Evolutionary conservation across 1,284 basidiomycete species (phyloP).

Genomic region (Apiotrichum sp.): DNA sequence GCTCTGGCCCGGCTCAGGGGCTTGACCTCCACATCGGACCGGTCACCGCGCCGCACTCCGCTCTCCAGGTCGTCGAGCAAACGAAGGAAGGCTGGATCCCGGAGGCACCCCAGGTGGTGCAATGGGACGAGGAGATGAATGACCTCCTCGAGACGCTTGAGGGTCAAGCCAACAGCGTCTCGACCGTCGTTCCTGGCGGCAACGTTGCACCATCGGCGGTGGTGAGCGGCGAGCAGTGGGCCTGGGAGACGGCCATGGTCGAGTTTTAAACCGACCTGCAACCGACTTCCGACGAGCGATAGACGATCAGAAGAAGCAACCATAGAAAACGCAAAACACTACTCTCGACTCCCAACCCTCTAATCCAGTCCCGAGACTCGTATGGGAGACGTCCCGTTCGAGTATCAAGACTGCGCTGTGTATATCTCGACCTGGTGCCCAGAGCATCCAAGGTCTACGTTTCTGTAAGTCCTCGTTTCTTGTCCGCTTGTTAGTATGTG

Average conservation of each 20-base stretch:
- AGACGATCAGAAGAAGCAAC: slow-evolving; percentile 4
- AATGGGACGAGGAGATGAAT: slow-evolving; percentile 25
- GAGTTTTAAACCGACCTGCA: slow-evolving; percentile 5
- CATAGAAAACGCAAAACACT: slow-evolving; percentile 5
- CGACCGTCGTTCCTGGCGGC: slow-evolving; percentile 8
- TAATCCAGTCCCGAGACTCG: slow-evolving; percentile 1
- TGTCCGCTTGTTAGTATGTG: background rate
- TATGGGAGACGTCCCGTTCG: background rate
- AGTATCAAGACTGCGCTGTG: slow-evolving; percentile 1
- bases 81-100: slow-evolving; percentile 16
- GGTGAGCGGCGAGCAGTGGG: slow-evolving; percentile 14
- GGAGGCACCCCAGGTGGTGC: slow-evolving; percentile 16
- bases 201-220: slow-evolving; percentile 3
- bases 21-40: slow-evolving; percentile 21
- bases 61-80: slow-evolving; percentile 8
- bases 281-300: background rate
- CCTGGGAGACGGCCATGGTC: slow-evolving; percentile 19
- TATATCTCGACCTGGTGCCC: slow-evolving; percentile 3
- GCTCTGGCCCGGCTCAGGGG: slow-evolving; percentile 36
- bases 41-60: slow-evolving; percentile 6
- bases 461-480: slow-evolving; percentile 9
- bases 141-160: slow-evolving; percentile 23
- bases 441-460: too few species aligned
- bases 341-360: background rate
- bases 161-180: slow-evolving; percentile 9